These are phyloP conservation scores for Lentinula detonsa DNA, from an alignment of 768 basidiomycete species.

Conservation along the genomic window DNA sequence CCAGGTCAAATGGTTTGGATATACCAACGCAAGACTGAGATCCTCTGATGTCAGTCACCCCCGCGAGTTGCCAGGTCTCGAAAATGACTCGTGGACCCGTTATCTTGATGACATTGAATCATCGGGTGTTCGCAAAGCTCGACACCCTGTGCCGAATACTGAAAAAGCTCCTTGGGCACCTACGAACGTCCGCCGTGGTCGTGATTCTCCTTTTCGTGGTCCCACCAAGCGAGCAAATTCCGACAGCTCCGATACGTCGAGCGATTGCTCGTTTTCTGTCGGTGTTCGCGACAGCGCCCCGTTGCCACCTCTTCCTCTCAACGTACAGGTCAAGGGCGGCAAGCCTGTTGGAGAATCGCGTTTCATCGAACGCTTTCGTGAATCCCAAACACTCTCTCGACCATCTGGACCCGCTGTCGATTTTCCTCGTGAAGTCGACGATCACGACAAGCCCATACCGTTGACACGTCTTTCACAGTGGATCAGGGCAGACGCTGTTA, in stretches of 20 bases:
- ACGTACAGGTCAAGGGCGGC: slow-evolving; percentile 19
- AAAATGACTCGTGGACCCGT: slow-evolving; percentile 21
- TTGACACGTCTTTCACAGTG: slow-evolving; percentile 45
- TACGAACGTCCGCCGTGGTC: slow-evolving; percentile 41
- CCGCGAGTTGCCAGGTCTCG: slow-evolving; percentile 10
- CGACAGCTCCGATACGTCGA: slow-evolving; percentile 10
- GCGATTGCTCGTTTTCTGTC: slow-evolving; percentile 7
- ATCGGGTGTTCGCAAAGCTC: slow-evolving; percentile 4
- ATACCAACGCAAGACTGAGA: slow-evolving; percentile 3
- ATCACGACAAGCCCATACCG: slow-evolving; percentile 54
- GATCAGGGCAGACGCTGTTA: slow-evolving; percentile 37
- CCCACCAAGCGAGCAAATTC: slow-evolving; percentile 13
- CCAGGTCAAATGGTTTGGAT: slow-evolving; percentile 52
- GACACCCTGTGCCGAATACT: slow-evolving; percentile 16
- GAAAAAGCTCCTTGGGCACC: slow-evolving; percentile 46
- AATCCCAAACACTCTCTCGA: slow-evolving; percentile 26
- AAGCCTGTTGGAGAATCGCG: slow-evolving; percentile 27
- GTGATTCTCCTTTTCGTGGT: slow-evolving; percentile 45
- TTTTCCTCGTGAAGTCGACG: slow-evolving; percentile 34
- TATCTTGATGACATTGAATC: slow-evolving; percentile 8
- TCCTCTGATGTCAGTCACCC: slow-evolving; percentile 3
- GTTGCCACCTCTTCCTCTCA: slow-evolving; percentile 25
- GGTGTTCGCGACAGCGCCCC: slow-evolving; percentile 15
- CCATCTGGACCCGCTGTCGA: slow-evolving; percentile 23
- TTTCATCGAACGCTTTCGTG: slow-evolving; percentile 35